phyloP scores from a whole-genome alignment of 495 filamentous ascomycete genomes.

The Talaromyces borbonicus region DNA sequence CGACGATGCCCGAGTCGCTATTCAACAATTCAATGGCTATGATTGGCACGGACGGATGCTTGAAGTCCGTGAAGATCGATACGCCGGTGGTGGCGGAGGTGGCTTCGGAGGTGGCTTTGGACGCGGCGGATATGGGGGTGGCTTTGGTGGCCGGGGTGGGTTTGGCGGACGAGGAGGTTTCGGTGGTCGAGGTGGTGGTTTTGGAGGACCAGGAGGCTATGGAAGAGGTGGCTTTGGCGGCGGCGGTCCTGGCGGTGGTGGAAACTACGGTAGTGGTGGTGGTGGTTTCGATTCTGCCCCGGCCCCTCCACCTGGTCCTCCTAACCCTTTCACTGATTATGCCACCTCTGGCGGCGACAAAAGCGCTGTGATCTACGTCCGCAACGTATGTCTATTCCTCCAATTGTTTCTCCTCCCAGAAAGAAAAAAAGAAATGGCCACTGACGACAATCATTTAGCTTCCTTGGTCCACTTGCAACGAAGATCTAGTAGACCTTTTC shows the following conservation, averaged over 20 bases:
- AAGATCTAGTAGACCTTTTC: constrained; percentile 92
- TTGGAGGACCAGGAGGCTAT: constrained; percentile 34
- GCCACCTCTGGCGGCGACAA: constrained; percentile 82
- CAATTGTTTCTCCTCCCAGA: too few species aligned
- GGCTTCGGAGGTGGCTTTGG: constrained; percentile 36
- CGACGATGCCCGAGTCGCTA: constrained; percentile 91
- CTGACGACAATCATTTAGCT: constrained; percentile 44
- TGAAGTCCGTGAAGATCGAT: constrained; percentile 95
- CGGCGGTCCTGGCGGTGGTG: constrained; percentile 39
- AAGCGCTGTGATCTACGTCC: constrained; percentile 80
- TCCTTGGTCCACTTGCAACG: constrained; percentile 97
- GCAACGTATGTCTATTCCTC: constrained; percentile 67
- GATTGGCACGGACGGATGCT: constrained; percentile 93
- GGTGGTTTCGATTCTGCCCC: constrained; percentile 36
- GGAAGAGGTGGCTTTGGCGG: constrained; percentile 18
- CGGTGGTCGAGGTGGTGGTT: constrained; percentile 37
- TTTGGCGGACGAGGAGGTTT: constrained; percentile 37
- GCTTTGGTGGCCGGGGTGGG: constrained; percentile 39
- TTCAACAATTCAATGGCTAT: constrained; percentile 94
- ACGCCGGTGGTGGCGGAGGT: constrained; percentile 56
- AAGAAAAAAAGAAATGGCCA: too few species aligned
- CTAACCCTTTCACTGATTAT: constrained; percentile 92
- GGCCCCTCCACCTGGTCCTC: constrained; percentile 38
- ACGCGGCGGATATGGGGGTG: constrained; percentile 32
- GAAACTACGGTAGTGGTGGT: constrained; percentile 40